Percentiles rank a stretch among this genome's conserved stretches.
These are phyloP conservation scores for Nemania sp. DNA, from an alignment of 2,329 filamentous ascomycete species.

Conservation along the genomic window DNA sequence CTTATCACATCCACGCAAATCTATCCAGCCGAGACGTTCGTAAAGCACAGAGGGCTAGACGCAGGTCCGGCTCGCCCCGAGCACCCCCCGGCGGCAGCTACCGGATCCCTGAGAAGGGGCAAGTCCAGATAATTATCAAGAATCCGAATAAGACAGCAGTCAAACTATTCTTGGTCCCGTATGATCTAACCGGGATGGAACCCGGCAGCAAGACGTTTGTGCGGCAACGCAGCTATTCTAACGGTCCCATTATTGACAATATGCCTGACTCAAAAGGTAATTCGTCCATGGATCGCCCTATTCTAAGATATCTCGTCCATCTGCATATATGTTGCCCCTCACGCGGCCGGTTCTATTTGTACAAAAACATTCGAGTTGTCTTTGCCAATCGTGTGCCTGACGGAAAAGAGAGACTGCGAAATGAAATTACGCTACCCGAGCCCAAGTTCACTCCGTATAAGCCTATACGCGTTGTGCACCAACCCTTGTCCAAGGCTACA, in stretches of 20 bases:
- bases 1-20: slow-evolving; percentile 26
- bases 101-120: slow-evolving; percentile 89
- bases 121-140: slow-evolving; percentile 95
- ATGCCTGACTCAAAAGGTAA: slow-evolving; percentile 42
- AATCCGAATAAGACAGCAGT: slow-evolving; percentile 98
- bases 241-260: slow-evolving; percentile 80
- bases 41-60: slow-evolving; percentile 49
- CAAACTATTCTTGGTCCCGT: slow-evolving; percentile 92
- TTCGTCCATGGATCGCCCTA: slow-evolving; percentile 60
- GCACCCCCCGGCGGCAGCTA: slow-evolving; percentile 87
- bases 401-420: slow-evolving; percentile 87
- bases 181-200: slow-evolving; percentile 91
- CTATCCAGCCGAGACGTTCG: slow-evolving; percentile 41
- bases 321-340: slow-evolving; percentile 89
- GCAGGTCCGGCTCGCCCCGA: slow-evolving; percentile 62
- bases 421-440: slow-evolving; percentile 87
- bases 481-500: slow-evolving; percentile 42
- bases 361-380: slow-evolving; percentile 90
- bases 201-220: slow-evolving; percentile 95
- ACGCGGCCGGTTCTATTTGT: slow-evolving; percentile 83
- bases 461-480: slow-evolving; percentile 59
- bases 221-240: slow-evolving; percentile 89
- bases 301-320: slow-evolving; percentile 87
- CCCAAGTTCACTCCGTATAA: slow-evolving; percentile 87
- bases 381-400: slow-evolving; percentile 97